Base-by-base conservation (phyloP, 2,329 filamentous ascomycete species). In the Parastagonospora nodorum region DNA sequence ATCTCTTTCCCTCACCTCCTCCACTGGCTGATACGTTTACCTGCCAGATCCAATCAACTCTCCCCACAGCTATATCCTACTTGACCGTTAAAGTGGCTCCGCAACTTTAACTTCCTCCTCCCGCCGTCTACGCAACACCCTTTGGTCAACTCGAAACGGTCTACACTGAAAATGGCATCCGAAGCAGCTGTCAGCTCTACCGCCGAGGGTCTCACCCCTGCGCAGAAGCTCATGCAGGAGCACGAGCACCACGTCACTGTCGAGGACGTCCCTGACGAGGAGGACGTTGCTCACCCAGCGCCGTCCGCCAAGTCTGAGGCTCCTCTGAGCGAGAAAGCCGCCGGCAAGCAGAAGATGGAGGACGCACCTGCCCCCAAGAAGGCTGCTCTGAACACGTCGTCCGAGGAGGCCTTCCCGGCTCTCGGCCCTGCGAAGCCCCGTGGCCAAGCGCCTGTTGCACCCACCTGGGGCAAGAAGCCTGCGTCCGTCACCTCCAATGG, bases 321-420 rank as follows among this genome's bases (percentile, higher is more conserved):
- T 28, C 77, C 80, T 16, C 72, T 82, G 64, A 84, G 84, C 53
- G 77, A 84, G 44, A 90, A 88, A 75, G 81, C 84, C 53, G 83
- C 84, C 38, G 85, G 83, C 45, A 91, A 90, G 78, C 85, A 88
- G 70, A 87, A 87, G 71, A 80, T 79, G 31, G 78, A 83, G 48
- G 74, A 80, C 30, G 72, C 77, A 2, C 71, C 68, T 38, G 60
- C 72, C 37, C 52, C 68, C 6, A 57, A 59, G 43, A 68, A 60
- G 55, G 53, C 61, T 30, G 55, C 80, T 45, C 78, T 97, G 55
- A 90, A 97, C 74, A 92, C 90, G 15, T 84, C 90, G 67, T 96
- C 90, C 14, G 89, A 95, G 69, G 92, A 97, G 75, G 80, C 90
- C 52, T 99, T 99, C 82, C 94, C 94, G n/a, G 87, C 92, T 63